These are phyloP conservation scores for Aspergillus taichungensis DNA, from an alignment of 495 filamentous ascomycete species.

Conservation along the genomic window DNA sequence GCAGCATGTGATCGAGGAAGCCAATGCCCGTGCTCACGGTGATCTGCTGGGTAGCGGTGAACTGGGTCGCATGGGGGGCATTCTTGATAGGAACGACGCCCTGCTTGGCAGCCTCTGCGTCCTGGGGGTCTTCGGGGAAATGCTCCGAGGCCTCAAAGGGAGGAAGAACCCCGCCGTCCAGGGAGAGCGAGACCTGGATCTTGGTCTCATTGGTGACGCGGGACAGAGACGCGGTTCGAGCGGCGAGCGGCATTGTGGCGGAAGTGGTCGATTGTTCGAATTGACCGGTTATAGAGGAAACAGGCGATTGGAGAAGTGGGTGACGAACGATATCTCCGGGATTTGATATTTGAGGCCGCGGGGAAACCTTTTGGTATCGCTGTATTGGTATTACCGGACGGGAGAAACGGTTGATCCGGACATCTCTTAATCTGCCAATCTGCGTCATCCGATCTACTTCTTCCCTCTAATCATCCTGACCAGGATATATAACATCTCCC, in stretches of 20 bases:
- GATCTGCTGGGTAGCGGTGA: slow-evolving; percentile 72
- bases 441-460: neutral
- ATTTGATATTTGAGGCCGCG: neutral
- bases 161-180: slow-evolving; percentile 77
- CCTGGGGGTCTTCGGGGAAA: slow-evolving; percentile 32
- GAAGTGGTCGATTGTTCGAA: neutral
- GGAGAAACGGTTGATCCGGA: slow-evolving; percentile 11
- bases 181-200: slow-evolving; percentile 80
- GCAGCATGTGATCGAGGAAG: slow-evolving; percentile 99
- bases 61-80: slow-evolving; percentile 68
- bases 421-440: slow-evolving; percentile 1
- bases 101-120: slow-evolving; percentile 47
- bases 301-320: neutral
- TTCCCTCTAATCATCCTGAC: neutral
- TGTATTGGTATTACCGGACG: slow-evolving; percentile 6
- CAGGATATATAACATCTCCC: neutral
- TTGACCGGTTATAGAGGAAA: slow-evolving; percentile 7
- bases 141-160: slow-evolving; percentile 45
- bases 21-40: slow-evolving; percentile 88
- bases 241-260: slow-evolving; percentile 25
- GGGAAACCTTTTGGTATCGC: neutral
- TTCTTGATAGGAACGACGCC: slow-evolving; percentile 80
- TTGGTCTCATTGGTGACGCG: slow-evolving; percentile 96
- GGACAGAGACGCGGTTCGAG: slow-evolving; percentile 64
- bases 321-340: neutral